These are phyloP conservation scores for Lipomyces starkeyi DNA, from an alignment of 805 yeast species.

Conservation along the genomic window DNA sequence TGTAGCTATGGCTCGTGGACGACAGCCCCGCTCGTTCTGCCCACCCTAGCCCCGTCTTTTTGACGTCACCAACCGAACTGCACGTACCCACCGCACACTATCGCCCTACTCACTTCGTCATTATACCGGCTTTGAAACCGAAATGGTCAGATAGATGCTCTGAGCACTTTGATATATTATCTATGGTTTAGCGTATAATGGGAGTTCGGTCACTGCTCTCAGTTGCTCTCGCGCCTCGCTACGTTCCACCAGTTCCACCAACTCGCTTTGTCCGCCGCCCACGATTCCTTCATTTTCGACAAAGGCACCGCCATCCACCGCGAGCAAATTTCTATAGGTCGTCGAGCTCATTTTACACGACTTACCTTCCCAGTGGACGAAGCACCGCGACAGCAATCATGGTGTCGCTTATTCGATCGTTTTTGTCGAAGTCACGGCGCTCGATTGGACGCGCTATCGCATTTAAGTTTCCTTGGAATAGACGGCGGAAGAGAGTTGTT, in stretches of 20 bases:
- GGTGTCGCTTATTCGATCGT: conserved; percentile 5
- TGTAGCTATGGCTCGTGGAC: not conserved
- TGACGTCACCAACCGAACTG: conserved; percentile 4
- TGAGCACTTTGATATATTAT: not conserved
- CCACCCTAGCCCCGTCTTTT: conserved; percentile 2
- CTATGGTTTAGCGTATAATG: conserved; percentile 1
- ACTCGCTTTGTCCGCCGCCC: conserved; percentile 16
- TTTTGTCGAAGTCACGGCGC: conserved; percentile 17
- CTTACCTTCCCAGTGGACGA: conserved; percentile 2
- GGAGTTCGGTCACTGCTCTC: conserved; percentile 8
- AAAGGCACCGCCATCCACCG: not conserved
- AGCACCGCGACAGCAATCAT: conserved; percentile 8
- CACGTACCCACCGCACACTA: not conserved
- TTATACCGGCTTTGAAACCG: not conserved
- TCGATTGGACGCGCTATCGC: conserved; percentile 31
- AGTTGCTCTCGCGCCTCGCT: conserved; percentile 20
- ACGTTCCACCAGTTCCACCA: conserved; percentile 27
- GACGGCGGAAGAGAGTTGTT: conserved; percentile 24
- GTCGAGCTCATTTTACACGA: not conserved
- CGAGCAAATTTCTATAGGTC: not conserved
- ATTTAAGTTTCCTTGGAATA: conserved; percentile 32
- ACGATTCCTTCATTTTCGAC: not conserved
- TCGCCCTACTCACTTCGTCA: not conserved
- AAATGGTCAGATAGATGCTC: not conserved
- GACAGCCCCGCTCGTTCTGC: not conserved